Conservation (phyloP, 768 basidiomycete genomes). For the Pholiota microspora region DNA sequence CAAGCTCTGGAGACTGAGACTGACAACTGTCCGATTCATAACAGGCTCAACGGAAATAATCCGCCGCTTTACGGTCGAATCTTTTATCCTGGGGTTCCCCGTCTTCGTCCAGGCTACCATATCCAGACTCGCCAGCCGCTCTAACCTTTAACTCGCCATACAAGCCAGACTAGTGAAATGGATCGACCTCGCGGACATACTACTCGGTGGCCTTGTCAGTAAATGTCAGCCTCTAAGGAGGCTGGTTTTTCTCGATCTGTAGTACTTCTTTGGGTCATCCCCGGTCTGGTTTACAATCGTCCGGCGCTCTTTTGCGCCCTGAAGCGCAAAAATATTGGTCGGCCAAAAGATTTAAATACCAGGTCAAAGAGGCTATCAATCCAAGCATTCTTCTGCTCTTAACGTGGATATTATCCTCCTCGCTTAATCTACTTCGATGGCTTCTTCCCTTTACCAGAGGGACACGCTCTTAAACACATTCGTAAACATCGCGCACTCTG, state of each 20-base stretch:
- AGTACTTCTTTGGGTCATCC: conserved; percentile 8
- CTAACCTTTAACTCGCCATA: conserved; percentile 7
- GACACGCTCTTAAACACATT: conserved; percentile 22
- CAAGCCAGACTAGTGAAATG: background rate
- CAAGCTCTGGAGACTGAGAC: background rate
- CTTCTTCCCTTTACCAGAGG: conserved; percentile 12
- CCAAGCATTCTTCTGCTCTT: conserved; percentile 10
- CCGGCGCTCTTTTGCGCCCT: conserved; percentile 6
- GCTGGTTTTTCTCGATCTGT: conserved; percentile 12
- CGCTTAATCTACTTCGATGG: conserved; percentile 15
- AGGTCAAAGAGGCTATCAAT: background rate
- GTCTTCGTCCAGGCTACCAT: background rate
- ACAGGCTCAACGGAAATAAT: background rate
- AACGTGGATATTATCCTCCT: conserved; percentile 5
- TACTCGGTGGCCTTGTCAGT: background rate
- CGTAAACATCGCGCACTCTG: conserved; percentile 18
- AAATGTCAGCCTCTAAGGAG: conserved; percentile 8
- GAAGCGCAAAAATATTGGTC: conserved; percentile 1
- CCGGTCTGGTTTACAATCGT: background rate
- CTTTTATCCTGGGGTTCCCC: background rate
- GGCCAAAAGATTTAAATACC: conserved; percentile 14
- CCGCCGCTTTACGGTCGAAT: conserved; percentile 5
- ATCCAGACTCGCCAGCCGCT: conserved; percentile 7
- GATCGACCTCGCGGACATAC: background rate
- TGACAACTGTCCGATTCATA: background rate